Base-by-base conservation (phyloP, 306 rosid species). In the Quercus ilex region DNA sequence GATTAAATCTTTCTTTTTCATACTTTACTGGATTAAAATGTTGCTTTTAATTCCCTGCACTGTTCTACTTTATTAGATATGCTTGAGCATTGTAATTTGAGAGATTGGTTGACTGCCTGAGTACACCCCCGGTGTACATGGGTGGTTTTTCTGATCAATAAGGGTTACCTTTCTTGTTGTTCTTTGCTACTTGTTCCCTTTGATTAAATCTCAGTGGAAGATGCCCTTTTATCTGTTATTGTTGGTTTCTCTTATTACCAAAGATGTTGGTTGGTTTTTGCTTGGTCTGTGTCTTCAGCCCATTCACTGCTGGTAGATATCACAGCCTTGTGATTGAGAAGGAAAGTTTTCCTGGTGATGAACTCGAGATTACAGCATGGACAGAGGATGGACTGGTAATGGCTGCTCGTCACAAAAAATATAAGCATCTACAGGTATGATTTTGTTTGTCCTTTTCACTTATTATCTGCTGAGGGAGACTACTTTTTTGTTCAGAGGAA, bases 271-370 rank as follows among this genome's bases (percentile, higher is more conserved):
- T 65, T 3, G 17, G 11, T 65, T 6, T 65, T 7, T 35, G 41
- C 41, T 18, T 33, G 71, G 71, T 33, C 25, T 31, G 8, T 41
- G 25, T 46, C 67, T 74, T 72, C 88, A 91, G 99, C 81, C 99
- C 99, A 60, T 91, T 95, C 89, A 85, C 89, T 76, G 99, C 97
- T 83, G 98, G 89, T 33, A 85, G 99, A 86, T 95, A 95, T 80
- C 99, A 95, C 88, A 95, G 98, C 78, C 99, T 95, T 69, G 99
- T 95, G 30, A 91, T 95, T 49, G 98, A 95, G 55, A 85, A 91
- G 69, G 98, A 91, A 60, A 95, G 89, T 71, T 91, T 95, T 88
- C 99, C 99, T 80, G 59, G 81, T 67, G 90, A 91, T n/a, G 97
- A 91, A 77, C 97, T 91, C 69, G 96, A 92, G 85, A 73, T 85